Evolutionary conservation across 2,329 filamentous ascomycete species (phyloP), one percentile per base, ranked within the genome.

Genomic region (Gremmenia infestans): DNA sequence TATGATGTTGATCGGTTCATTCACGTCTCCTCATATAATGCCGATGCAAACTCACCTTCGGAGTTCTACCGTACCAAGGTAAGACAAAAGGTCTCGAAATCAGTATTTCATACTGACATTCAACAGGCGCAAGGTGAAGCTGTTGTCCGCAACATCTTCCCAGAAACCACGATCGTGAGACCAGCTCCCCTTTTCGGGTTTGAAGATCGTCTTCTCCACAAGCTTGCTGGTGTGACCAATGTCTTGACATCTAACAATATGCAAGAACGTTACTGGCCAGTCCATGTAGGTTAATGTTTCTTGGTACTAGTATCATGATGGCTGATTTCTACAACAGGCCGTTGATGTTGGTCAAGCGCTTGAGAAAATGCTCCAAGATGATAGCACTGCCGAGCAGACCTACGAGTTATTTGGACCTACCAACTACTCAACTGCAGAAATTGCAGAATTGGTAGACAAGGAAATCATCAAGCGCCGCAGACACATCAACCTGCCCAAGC

Each of bases 1-100:
- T 99, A 99, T 75, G 93, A 99, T 68, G 85, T 97, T 64, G 94
- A 99, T 75, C 87, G 94, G 63, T 99, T 90, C 74, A 91, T 99
- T 63, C 94, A 99, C 67, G 86, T 99, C 66, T 99, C 94, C 9
- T 96, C 92, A 35, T 92, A 95, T 81, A 97, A 93, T 70, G 93
- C 91, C 56, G 79, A 88, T 72, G 80, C 83, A 45, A 80, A 89
- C 64, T 97, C 93, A 17, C 74, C 86, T 2, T 93, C 91, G 11
- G 89, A 94, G 69, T 99, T 93, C 81, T 97, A 88, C 74, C 80
- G 87, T 58, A 96, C 91, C 65, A 99, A 99, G 83, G 86, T 87
- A 65, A 52, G 75, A 61, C 37, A 50, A 19, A 25, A 35, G 15
- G 32, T 32, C 68, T 46, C n/a, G 48, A 25, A 45, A 11, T 39